These are phyloP conservation scores for Tuber aestivum DNA, from an alignment of 495 filamentous ascomycete species.

Conservation along the genomic window DNA sequence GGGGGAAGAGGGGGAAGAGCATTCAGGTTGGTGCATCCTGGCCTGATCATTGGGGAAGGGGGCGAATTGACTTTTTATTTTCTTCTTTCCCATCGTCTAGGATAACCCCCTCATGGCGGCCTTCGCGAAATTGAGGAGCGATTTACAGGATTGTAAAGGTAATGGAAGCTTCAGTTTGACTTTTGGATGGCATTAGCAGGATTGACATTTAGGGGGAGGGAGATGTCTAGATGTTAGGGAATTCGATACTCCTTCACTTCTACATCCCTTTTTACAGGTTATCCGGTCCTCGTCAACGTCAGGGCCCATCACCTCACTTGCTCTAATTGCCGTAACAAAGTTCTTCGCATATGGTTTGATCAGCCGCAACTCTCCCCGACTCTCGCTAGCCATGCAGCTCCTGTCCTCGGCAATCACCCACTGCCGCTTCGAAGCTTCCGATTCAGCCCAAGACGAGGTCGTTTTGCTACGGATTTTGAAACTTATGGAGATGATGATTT, in stretches of 20 bases:
- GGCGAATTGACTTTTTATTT: conserved; percentile 13
- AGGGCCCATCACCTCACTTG: conserved; percentile 89
- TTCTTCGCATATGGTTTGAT: conserved; percentile 95
- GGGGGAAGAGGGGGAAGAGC: conserved; percentile 96
- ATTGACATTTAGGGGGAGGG: conserved; percentile 18
- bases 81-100: conserved; percentile 23
- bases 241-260: conserved; percentile 82
- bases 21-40: conserved; percentile 54
- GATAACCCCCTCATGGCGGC: conserved; percentile 96
- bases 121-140: conserved; percentile 81
- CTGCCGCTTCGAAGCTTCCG: conserved; percentile 93
- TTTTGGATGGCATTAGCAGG: conserved; percentile 7
- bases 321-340: conserved; percentile 91
- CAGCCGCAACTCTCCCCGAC: conserved; percentile 68
- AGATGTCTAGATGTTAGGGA: conserved; percentile 64
- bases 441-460: conserved; percentile 89
- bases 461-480: conserved; percentile 89
- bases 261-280: conserved; percentile 95
- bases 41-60: neutral
- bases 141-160: conserved; percentile 86
- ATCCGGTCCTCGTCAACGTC: conserved; percentile 95
- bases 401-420: conserved; percentile 93
- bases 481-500: conserved; percentile 96
- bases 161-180: conserved; percentile 10
- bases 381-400: conserved; percentile 87